Conservation (phyloP, 495 filamentous ascomycete genomes). For the Xylaria castorea region DNA sequence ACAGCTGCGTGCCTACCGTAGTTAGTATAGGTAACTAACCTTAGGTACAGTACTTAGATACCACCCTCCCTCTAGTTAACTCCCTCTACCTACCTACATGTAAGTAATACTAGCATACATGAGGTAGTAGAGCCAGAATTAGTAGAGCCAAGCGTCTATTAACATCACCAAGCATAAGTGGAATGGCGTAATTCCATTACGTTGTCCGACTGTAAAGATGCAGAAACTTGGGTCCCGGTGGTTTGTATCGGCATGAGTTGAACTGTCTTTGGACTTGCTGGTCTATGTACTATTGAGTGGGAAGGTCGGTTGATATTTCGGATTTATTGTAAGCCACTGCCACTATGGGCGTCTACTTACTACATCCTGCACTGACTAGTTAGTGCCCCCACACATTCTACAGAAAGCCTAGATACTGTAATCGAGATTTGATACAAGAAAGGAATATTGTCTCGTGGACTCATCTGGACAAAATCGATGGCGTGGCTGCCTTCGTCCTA, state of each 20-base stretch:
- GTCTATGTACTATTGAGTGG: background rate
- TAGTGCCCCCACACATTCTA: constrained; percentile 5
- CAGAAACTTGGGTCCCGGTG: background rate
- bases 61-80: background rate
- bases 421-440: background rate
- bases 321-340: constrained; percentile 3
- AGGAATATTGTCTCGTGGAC: constrained; percentile 20
- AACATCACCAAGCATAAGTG: background rate
- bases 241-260: background rate
- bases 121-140: background rate
- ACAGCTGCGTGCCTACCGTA: background rate
- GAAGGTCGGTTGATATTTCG: background rate
- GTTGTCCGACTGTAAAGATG: background rate
- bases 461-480: background rate
- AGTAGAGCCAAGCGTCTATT: background rate
- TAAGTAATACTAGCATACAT: background rate
- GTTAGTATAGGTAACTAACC: background rate
- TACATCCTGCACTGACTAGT: background rate
- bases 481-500: background rate
- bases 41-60: constrained; percentile 8
- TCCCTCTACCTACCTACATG: background rate
- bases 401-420: background rate
- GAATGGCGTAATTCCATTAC: background rate
- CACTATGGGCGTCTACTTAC: background rate
- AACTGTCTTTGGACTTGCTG: background rate